Percentiles rank a stretch among this genome's conserved stretches.
These are phyloP conservation scores for Iris macrosiphon DNA, from an alignment of 106 monocot species.

Conservation along the genomic window DNA sequence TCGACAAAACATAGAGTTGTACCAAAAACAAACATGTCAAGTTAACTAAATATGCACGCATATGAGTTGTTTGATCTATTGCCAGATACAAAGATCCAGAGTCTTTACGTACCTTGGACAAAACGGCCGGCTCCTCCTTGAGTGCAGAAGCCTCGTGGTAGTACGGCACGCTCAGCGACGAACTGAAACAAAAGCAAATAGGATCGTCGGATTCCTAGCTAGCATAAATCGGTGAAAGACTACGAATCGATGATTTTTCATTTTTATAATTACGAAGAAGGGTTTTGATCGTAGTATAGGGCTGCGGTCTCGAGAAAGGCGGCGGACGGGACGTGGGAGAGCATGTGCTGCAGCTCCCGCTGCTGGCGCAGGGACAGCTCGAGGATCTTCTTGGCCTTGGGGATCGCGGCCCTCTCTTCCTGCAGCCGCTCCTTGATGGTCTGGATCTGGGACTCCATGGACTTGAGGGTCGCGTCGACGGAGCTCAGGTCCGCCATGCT, in stretches of 20 bases:
- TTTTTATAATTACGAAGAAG: slow-evolving; percentile 33
- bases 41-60: too few species aligned
- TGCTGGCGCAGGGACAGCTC: slow-evolving; percentile 62
- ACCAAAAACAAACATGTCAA: too few species aligned
- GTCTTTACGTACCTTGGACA: slow-evolving; percentile 45
- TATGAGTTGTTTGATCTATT: too few species aligned
- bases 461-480: slow-evolving; percentile 45
- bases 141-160: slow-evolving; percentile 12
- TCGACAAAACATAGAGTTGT: too few species aligned
- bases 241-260: too few species aligned
- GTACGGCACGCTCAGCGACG: too few species aligned
- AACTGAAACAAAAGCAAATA: too few species aligned
- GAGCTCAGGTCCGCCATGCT: slow-evolving; percentile 58
- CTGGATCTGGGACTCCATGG: slow-evolving; percentile 79
- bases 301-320: too few species aligned
- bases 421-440: slow-evolving; percentile 60
- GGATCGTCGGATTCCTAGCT: too few species aligned
- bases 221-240: too few species aligned
- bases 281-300: slow-evolving; percentile 23
- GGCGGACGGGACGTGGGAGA: slow-evolving; percentile 50
- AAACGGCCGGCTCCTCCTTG: slow-evolving; percentile 27
- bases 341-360: slow-evolving; percentile 76
- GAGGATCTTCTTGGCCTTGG: slow-evolving; percentile 83
- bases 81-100: too few species aligned
- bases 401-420: slow-evolving; percentile 68